Conservation (phyloP, 2,329 filamentous ascomycete genomes). For the Beauveria medogensis region DNA sequence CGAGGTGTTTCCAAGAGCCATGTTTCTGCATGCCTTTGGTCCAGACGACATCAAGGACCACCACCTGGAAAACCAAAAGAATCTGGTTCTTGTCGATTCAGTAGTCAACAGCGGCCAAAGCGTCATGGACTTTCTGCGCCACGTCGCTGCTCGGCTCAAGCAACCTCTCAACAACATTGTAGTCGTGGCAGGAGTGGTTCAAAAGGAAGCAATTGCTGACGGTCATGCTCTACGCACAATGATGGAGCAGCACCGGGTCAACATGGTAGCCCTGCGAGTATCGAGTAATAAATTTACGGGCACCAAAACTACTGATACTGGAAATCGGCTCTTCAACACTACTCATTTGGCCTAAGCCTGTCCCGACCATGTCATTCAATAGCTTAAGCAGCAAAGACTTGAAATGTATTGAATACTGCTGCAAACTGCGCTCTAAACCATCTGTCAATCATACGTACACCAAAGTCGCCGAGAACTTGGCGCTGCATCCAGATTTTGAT, state of each 20-base stretch:
- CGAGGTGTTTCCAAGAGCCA: constrained; percentile 42
- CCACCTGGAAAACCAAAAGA: constrained; percentile 31
- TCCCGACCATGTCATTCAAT: too few relatives aligned
- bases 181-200: constrained; percentile 47
- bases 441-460: too few relatives aligned
- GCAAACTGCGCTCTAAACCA: too few relatives aligned
- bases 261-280: constrained; percentile 43
- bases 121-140: constrained; percentile 38
- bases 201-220: constrained; percentile 24
- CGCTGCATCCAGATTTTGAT: too few relatives aligned
- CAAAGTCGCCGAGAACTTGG: too few relatives aligned
- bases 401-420: too few relatives aligned
- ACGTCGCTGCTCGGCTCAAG: constrained; percentile 30
- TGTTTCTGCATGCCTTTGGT: constrained; percentile 38
- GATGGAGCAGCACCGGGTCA: constrained; percentile 19
- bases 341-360: constrained; percentile 30
- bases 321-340: constrained; percentile 52
- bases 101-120: constrained; percentile 51
- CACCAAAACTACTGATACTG: constrained; percentile 45
- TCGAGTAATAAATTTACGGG: constrained; percentile 51
- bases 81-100: constrained; percentile 49
- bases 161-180: constrained; percentile 36
- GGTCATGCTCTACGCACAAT: constrained; percentile 14
- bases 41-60: constrained; percentile 32
- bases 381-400: too few relatives aligned